Percentiles rank a stretch among this genome's conserved stretches.
These are phyloP conservation scores for Coemansia sp. DNA, from an alignment of 192 early-diverging fungal species.

Conservation along the genomic window DNA sequence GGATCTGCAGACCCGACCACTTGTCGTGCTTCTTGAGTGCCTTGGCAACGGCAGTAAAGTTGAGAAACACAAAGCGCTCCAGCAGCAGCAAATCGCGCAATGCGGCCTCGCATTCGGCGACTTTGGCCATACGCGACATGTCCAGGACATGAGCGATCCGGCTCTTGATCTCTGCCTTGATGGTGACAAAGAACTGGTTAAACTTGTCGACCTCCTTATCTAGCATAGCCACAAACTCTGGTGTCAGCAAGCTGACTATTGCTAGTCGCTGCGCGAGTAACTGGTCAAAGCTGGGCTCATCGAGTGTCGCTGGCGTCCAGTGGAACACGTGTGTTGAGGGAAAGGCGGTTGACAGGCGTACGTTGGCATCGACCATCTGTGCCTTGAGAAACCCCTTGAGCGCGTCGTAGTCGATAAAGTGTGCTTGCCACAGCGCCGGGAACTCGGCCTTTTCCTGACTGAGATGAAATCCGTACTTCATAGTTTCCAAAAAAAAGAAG, in stretches of 20 bases:
- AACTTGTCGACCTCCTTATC: conserved; percentile 68
- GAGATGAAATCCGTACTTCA: conserved; percentile 79
- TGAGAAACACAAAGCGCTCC: conserved; percentile 81
- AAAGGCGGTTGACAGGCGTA: conserved; percentile 42
- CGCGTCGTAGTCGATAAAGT: conserved; percentile 72
- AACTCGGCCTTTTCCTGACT: conserved; percentile 65
- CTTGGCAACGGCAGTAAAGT: conserved; percentile 84
- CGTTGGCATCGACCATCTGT: conserved; percentile 61
- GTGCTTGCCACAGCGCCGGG: conserved; percentile 64
- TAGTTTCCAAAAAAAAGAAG: conserved; percentile 16
- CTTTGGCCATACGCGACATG: conserved; percentile 8
- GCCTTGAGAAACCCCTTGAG: conserved; percentile 70
- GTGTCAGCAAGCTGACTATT: conserved; percentile 60
- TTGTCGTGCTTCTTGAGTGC: conserved; percentile 87
- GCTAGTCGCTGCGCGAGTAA: conserved; percentile 61
- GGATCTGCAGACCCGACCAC: conserved; percentile 73
- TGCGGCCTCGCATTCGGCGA: conserved; percentile 44
- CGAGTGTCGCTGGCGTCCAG: conserved; percentile 15
- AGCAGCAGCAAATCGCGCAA: conserved; percentile 69
- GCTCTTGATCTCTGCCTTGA: conserved; percentile 35
- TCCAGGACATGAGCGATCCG: conserved; percentile 23
- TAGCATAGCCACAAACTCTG: conserved; percentile 68
- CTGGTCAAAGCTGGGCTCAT: conserved; percentile 58
- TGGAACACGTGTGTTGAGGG: conserved; percentile 39
- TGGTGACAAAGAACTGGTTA: conserved; percentile 55